Evolutionary conservation across 306 rosid species (phyloP), one percentile per base, ranked within the genome.

Genomic region (Vachellia collinsii): DNA sequence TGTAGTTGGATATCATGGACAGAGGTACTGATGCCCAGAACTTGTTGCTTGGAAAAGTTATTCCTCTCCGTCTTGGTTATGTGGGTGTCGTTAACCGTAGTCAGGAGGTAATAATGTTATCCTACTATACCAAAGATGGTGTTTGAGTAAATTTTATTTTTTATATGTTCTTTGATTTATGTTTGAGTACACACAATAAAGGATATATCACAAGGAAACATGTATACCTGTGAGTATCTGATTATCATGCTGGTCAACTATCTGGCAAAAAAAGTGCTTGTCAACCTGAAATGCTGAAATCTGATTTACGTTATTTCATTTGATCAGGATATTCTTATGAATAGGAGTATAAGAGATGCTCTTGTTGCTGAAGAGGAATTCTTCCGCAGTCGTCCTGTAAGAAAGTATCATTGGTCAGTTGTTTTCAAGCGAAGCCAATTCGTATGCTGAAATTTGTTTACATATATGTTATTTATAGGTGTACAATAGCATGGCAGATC

Each of bases 11-110:
- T 86, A 95, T 95, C 77, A 95, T 93, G 99, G 99, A 95, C 85
- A 91, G 99, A 88, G 98, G 99, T 82, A 95, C 99, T 36, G 99
- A 95, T 92, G 99, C 99, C 19, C 92, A 93, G 50, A 92, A 95
- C 86, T 85, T 95, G 77, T 89, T 95, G 86, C 89, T 89, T 37
- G 99, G 99, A 85, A 90, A 95, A 87, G 89, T 93, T 65, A 85
- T 95, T 85, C 98, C 98, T 59, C 89, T 95, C 34, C 91, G 94
- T 72, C 98, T 93, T 85, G 99, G 99, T 78, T 95, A 95, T 70
- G 86, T 95, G 22, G 99, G 97, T 72, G 98, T 95, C 61, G 94
- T 95, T 80, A 95, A 95, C 82, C 96, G 98, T 72, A 83, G 99
- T 83, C 97, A 95, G 77, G 99, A 92, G 99, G 99, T 95, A 93